phyloP scores from a whole-genome alignment of 2,329 filamentous ascomycete genomes.

The Cladosporium colombiae region DNA sequence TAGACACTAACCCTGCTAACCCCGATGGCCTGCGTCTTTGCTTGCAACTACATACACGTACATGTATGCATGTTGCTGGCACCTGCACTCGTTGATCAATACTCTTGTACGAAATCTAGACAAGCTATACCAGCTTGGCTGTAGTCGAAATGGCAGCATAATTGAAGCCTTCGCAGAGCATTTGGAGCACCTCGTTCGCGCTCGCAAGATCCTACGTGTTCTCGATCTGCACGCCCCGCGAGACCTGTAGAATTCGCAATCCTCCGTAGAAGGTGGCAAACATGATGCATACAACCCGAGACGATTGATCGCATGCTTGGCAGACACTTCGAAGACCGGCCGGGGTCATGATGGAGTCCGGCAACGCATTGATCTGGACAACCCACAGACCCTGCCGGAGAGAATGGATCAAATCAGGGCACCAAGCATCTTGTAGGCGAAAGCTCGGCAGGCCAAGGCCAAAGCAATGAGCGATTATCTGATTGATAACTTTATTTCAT shows the following conservation, averaged over 20 bases:
- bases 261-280: not conserved
- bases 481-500: conserved; percentile 18
- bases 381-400: not conserved
- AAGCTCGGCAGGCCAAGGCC: not conserved
- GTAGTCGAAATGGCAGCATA: not conserved
- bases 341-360: not conserved
- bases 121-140: not conserved
- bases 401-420: not conserved
- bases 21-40: not conserved
- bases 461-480: conserved; percentile 14
- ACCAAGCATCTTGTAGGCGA: not conserved
- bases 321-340: not conserved
- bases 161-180: not conserved
- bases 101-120: not conserved
- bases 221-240: not conserved
- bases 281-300: not conserved
- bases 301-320: not conserved
- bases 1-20: not conserved
- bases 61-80: too few species aligned
- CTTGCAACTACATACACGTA: not conserved
- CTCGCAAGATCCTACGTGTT: not conserved
- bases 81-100: not conserved
- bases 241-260: not conserved
- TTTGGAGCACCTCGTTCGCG: not conserved
- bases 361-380: not conserved